Percentiles rank a stretch among this genome's conserved stretches.
Conservation (phyloP, 768 basidiomycete genomes). For the Mycena vitilis region DNA sequence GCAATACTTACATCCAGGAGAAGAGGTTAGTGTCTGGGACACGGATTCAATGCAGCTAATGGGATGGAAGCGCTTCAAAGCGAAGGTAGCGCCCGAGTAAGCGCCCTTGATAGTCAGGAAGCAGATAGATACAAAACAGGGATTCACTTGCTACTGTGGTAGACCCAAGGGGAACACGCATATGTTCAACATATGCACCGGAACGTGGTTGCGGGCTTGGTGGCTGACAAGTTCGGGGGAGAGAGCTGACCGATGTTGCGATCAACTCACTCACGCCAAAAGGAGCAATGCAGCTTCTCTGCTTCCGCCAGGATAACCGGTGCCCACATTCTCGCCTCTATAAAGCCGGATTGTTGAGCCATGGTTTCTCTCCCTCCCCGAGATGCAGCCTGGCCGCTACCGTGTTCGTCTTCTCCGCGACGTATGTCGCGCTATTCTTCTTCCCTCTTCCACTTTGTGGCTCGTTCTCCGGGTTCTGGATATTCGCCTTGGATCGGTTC, state of each 20-base stretch:
- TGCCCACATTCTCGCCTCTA: slow-evolving; percentile 9
- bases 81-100: background rate
- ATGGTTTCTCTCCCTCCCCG: slow-evolving; percentile 18
- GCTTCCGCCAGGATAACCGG: background rate
- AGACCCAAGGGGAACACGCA: background rate
- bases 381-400: slow-evolving; percentile 58
- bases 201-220: background rate
- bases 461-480: slow-evolving; percentile 42
- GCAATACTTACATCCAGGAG: slow-evolving; percentile 9
- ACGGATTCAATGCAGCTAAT: background rate
- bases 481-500: slow-evolving; percentile 48
- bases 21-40: background rate
- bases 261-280: background rate
- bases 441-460: slow-evolving; percentile 55
- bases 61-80: background rate
- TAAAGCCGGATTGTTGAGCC: slow-evolving; percentile 10
- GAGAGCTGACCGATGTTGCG: slow-evolving; percentile 19
- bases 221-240: background rate
- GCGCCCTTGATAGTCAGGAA: background rate
- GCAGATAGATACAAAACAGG: background rate
- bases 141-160: background rate
- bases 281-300: slow-evolving; percentile 1
- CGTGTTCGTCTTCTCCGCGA: slow-evolving; percentile 64
- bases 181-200: background rate
- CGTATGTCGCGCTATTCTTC: slow-evolving; percentile 51